Base-by-base conservation (phyloP, 129 eudicot species). In the Arctium lappa region DNA sequence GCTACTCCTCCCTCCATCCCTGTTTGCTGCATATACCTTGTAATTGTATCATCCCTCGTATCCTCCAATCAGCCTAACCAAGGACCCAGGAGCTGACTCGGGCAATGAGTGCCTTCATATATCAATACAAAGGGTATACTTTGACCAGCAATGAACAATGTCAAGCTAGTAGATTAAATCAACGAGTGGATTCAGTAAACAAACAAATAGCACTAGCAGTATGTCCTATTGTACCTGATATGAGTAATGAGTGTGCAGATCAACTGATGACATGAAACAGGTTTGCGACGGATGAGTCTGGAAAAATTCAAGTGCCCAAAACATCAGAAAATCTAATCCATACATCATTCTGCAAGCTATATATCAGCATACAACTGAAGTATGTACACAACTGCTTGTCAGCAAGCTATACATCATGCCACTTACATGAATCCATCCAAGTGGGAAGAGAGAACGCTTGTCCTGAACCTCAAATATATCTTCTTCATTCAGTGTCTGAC, bases 341-440 rank as follows among this genome's bases (percentile, higher is more conserved):
- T 69, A 22, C 50, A 76, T 76, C 13, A 34, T 36, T 79, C 9
- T 18, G 27, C 10, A 63, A 39, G n/a, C 0, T 15, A 72, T 1
- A 72, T 33, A 34, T 32, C 74, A 36, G 50, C 73, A 13, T 50
- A 30, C 33, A 76, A 71, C 66, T 3, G 40, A 66, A 6, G 6
- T 10, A 27, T 5, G 2, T 34, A 27, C n/a, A 44, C 34, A 32
- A 72, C 1, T 22, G 66, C 27, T 48, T 48, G 82, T 65, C 74
- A 77, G 68, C 36, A 82, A 66, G 69, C 69, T 38, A 50, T 79
- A 32, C 63, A 56, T 66, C 48, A 53, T 12, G 69, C 70, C 46
- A 91, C 99, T 91, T 87, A 96, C 99, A 53, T 96, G 99, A 82
- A 96, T 96, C 99, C 99, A 96, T 15, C 99, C 99, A 76, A 96